Evolutionary conservation across 352 stramenopile genomes (phyloP), one percentile per base, ranked within the genome.

Genomic region (Nothophytophthora sp.): DNA sequence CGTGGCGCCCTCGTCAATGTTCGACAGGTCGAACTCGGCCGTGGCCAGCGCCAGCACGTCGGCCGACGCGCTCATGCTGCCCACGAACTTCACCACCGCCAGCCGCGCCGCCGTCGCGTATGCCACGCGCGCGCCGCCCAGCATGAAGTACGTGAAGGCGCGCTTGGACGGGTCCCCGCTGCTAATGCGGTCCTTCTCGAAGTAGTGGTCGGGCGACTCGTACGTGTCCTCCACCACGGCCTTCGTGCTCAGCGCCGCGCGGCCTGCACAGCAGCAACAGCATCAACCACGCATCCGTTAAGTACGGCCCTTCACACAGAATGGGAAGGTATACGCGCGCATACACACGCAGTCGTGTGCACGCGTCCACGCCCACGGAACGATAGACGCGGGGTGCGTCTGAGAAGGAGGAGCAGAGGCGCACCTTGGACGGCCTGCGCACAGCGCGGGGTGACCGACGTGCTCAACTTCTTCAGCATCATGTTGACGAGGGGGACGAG

Each of bases 61-160:
- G 18, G 95, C 93, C 6, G 97, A 99, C 35, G 96, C 95, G 56
- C 79, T 98, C 91, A 99, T 99, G 49, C 90, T 98, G 38, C 92
- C 86, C 36, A 99, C 95, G 54, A 99, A 98, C 76, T 91, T 95
- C 64, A 97, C 78, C 13, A 97, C 80, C 1, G 91, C 89, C 18
- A 99, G 77, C 43, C 97, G 92, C 7, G 92, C 97, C 2, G 94
- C 96, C 5, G 97, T 99, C 7, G 97, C 97, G 80, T 99, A 99
- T 33, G 98, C 88, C 56, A 99, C 98, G 51, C 96, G 89, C 8
- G 96, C 94, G 42, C 91, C 92, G 16, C 96, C 96, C 38, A 99
- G 85, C 78, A 99, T 90, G 42, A 99, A 97, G 88, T 99, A 99
- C 38, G 97, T 99, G 81, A 99, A 99, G 37, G 97, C 97, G 67